Evolutionary conservation across 148 eudicot species (phyloP), one percentile per base, ranked within the genome.

Genomic region (Heliosperma pusillum): DNA sequence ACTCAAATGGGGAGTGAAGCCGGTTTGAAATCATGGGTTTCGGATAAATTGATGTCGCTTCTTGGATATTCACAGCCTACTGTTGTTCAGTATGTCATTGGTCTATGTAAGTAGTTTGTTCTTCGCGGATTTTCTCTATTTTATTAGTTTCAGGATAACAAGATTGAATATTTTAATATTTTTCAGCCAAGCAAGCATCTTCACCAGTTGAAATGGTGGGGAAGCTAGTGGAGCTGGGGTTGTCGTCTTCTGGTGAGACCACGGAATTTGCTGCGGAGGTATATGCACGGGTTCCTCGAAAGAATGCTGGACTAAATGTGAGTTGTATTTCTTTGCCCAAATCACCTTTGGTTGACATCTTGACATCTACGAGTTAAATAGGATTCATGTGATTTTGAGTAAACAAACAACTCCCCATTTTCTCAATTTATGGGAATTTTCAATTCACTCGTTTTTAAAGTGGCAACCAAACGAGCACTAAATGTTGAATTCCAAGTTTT

Each of bases 11-110:
- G 81, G 20, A 84, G 81, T 72, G 97, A 94, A 53, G 78, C 84
- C 11, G 45, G 67, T 20, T 79, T 94, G 71, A 91, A 88, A 80
- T 81, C 85, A 24, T 95, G 98, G 97, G 96, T 91, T 5, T 92
- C 97, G 2, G 98, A 95, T 78, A 88, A 82, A 76, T 81, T 95
- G 80, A 90, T 92, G 81, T 83, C 96, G 2, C 85, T 95, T 27
- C 70, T 90, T 64, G 96, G 91, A 17, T 95, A 83, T 65, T 90
- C 98, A 16, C 86, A 86, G 68, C 84, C 93, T 3, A 80, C 92
- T 10, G 86, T 95, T 5, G 97, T 92, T 22, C 90, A 88, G 65
- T 92, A 85, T 36, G 84, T 90, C 19, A 88, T 94, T 77, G 88
- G 87, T 17, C 69, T 88, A 60, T 81, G 89, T 88, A 70, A 83